A percentile compares a stretch with the other conserved stretches of the same genome.
phyloP scores from a whole-genome alignment of 331 rosid genomes.

The Malus hybrid region DNA sequence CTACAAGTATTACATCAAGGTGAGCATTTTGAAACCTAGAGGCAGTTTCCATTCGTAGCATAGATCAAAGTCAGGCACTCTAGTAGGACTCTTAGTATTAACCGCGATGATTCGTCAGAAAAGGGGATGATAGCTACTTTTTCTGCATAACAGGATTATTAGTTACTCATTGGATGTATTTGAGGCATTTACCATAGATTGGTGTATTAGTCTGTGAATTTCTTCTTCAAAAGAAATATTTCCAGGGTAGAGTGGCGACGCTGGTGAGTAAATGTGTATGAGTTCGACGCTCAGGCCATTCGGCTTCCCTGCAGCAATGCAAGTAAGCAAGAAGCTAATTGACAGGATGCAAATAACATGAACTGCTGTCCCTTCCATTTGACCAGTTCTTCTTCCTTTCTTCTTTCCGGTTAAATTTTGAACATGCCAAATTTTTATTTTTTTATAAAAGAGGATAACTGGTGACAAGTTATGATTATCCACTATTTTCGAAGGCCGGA shows the following conservation, averaged over 20 bases:
- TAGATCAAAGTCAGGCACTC: background rate
- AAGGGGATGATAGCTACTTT: too few relatives aligned
- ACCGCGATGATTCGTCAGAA: background rate
- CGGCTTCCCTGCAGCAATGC: background rate
- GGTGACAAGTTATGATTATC: too few relatives aligned
- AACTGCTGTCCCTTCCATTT: too few relatives aligned
- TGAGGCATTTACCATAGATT: background rate
- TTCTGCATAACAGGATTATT: too few relatives aligned
- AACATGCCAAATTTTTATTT: too few relatives aligned
- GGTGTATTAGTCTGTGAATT: background rate
- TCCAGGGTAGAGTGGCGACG: background rate
- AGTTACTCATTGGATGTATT: too few relatives aligned
- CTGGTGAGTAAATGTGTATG: background rate
- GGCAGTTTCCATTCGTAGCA: background rate
- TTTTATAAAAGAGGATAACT: too few relatives aligned
- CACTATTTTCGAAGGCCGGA: accelerated
- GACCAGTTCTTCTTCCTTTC: too few relatives aligned
- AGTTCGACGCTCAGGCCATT: background rate
- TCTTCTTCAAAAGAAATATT: background rate
- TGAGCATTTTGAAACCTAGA: background rate
- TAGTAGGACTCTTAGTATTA: background rate
- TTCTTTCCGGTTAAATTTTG: too few relatives aligned
- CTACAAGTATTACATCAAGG: background rate
- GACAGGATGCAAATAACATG: background rate
- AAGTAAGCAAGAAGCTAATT: background rate